A percentile compares a stretch with the other conserved stretches of the same genome.
Evolutionary conservation across 2,329 filamentous ascomycete genomes (phyloP).

Genomic region (Venturia carpophila): DNA sequence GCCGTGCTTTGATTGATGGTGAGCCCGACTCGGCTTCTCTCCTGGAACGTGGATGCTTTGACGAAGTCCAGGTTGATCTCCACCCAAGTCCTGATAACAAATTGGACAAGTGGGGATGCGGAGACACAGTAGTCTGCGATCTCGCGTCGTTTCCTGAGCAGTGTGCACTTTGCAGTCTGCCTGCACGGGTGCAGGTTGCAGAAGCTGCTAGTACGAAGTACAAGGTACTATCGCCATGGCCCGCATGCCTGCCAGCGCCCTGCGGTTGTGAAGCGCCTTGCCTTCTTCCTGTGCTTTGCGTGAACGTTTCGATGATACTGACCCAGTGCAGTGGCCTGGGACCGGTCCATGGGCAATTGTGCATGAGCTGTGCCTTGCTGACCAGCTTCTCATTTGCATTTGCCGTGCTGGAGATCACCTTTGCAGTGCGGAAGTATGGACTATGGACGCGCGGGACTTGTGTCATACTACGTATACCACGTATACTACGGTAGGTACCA

Average conservation of each 20-base stretch:
- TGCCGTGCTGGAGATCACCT: not conserved
- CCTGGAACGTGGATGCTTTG: not conserved
- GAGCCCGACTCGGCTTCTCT: not conserved
- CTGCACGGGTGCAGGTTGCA: not conserved
- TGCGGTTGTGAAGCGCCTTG: not conserved
- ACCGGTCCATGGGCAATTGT: not conserved
- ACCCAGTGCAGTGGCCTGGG: not conserved
- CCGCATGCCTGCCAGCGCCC: not conserved
- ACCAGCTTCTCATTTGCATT: not conserved
- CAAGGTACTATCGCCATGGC: not conserved
- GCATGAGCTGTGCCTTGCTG: not conserved
- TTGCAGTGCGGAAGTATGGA: not conserved
- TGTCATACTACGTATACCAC: too few relatives aligned
- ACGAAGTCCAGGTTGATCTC: not conserved
- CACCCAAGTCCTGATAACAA: not conserved
- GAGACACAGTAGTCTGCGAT: not conserved
- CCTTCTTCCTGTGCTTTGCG: not conserved
- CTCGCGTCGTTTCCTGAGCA: not conserved
- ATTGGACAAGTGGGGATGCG: not conserved
- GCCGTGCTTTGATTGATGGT: not conserved
- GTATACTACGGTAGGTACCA: too few relatives aligned
- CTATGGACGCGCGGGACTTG: conserved; percentile 1
- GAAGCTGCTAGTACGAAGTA: not conserved
- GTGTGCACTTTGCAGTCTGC: not conserved
- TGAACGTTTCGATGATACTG: not conserved